Percentiles rank a stretch among this genome's conserved stretches.
phyloP scores from a whole-genome alignment of 305 asterid genomes.

The Rubia occidens region DNA sequence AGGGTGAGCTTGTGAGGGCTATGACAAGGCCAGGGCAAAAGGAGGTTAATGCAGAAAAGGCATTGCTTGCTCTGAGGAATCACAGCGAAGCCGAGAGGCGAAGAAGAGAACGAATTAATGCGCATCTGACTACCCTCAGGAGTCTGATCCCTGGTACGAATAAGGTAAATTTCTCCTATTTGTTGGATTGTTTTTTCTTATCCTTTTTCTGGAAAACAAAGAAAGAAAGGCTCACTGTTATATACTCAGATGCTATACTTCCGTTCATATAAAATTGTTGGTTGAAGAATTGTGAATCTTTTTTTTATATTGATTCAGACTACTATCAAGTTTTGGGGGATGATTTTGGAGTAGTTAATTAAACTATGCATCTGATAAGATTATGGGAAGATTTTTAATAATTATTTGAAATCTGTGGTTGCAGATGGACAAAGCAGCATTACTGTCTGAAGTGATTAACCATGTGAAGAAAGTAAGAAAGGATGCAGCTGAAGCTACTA shows the following conservation, averaged over 20 bases:
- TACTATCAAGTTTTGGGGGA: background rate
- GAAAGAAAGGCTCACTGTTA: background rate
- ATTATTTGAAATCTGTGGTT: background rate
- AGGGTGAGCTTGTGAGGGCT: conserved; percentile 54
- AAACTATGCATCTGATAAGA: background rate
- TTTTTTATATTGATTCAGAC: background rate
- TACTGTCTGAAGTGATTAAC: conserved; percentile 64
- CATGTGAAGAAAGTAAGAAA: conserved; percentile 42
- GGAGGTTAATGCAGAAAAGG: conserved; percentile 48
- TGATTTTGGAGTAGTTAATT: too few species aligned
- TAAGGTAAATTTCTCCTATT: conserved; percentile 36
- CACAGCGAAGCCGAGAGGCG: conserved; percentile 82
- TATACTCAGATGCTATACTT: background rate
- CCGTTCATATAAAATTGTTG: background rate
- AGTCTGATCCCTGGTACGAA: conserved; percentile 60
- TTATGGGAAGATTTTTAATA: conserved; percentile 2
- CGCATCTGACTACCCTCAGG: conserved; percentile 61
- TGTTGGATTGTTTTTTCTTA: background rate
- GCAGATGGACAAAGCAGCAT: conserved; percentile 85
- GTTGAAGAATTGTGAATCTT: background rate
- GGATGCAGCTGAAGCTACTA: conserved; percentile 41
- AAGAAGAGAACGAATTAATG: conserved; percentile 71
- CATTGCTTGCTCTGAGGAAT: conserved; percentile 61
- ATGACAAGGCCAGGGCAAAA: conserved; percentile 41
- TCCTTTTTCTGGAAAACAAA: background rate